Evolutionary conservation across 2,329 filamentous ascomycete species (phyloP).

Genomic region (Cordyceps fumosorosea): DNA sequence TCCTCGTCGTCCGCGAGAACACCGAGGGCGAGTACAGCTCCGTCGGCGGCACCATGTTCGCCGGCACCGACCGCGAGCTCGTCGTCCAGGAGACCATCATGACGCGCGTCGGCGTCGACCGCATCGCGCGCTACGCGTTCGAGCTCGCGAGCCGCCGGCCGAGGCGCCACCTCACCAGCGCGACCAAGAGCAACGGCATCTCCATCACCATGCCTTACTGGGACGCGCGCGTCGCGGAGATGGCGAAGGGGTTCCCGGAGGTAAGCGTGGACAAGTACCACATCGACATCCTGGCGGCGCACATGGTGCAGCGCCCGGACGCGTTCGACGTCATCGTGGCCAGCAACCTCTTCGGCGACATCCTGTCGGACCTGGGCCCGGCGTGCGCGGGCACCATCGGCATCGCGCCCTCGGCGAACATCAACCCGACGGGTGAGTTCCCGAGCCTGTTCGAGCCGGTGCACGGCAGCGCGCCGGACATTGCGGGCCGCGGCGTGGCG

Average conservation of each 20-base stretch:
- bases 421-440: slow-evolving; percentile 50
- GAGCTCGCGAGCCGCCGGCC: slow-evolving; percentile 52
- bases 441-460: slow-evolving; percentile 67
- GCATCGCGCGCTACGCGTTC: slow-evolving; percentile 58
- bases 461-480: slow-evolving; percentile 67
- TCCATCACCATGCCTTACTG: slow-evolving; percentile 63
- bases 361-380: slow-evolving; percentile 64
- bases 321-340: slow-evolving; percentile 58
- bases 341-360: slow-evolving; percentile 58
- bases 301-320: slow-evolving; percentile 55
- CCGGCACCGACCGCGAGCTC: slow-evolving; percentile 51
- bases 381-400: slow-evolving; percentile 65
- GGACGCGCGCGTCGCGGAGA: slow-evolving; percentile 52
- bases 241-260: slow-evolving; percentile 50
- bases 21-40: slow-evolving; percentile 63
- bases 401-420: slow-evolving; percentile 63
- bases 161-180: slow-evolving; percentile 55
- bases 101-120: slow-evolving; percentile 52
- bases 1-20: slow-evolving; percentile 62
- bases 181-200: slow-evolving; percentile 62
- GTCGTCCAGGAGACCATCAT: slow-evolving; percentile 59
- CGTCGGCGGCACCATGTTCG: slow-evolving; percentile 56
- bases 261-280: slow-evolving; percentile 59
- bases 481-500: slow-evolving; percentile 63
- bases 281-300: slow-evolving; percentile 59